Base-by-base conservation (phyloP, 495 filamentous ascomycete genomes). In the Xeromyces bisporus region DNA sequence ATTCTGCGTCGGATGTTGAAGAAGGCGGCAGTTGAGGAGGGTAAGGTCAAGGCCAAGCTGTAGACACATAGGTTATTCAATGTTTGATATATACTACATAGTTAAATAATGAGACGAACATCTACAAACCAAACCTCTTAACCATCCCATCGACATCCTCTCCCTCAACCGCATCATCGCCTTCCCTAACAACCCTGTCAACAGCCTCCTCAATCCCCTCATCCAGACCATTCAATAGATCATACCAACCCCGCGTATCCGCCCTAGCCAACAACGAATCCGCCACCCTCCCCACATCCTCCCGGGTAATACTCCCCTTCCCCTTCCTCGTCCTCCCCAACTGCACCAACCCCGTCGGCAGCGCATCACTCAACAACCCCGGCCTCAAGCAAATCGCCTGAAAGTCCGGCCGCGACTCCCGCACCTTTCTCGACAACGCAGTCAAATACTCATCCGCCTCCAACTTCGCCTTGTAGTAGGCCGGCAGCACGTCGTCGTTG, bases 1-100 rank as follows among this genome's bases (percentile, higher is more conserved):
- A 84, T 94, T 31, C 50, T 96, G 42, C 74, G 86, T 39, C 64
- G 83, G 26, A 34, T 87, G 23, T 46, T 77, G 43, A 71, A 71
- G 43, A 52, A 63, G 27, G 47, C 52, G 42, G 70, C 70, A 26
- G 55, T 59, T 47, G 68, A 66, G 24, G 47, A 50, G 33, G 39
- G 39, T 23, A 40, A 56, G 17, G 45, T 44, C 7, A 60, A 54
- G 45, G 60, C 60, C 12, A 64, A 62, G 44, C 42, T 64, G 28
- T 64, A 47, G 40, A 36, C 31, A 24, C 23, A 6, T 7, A 7
- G 23, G 23, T 24, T 24, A n/a, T 24, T 24, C n/a, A 24, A 7
- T 24, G 23, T 24, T 7, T 24, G 23, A 6, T 24, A n/a, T 24
- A 24, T 24, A 24, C n/a, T 24, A n/a, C n/a, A 24, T 24, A 24